phyloP scores from a whole-genome alignment of 2,329 filamentous ascomycete species.

The Phoma sp. region DNA sequence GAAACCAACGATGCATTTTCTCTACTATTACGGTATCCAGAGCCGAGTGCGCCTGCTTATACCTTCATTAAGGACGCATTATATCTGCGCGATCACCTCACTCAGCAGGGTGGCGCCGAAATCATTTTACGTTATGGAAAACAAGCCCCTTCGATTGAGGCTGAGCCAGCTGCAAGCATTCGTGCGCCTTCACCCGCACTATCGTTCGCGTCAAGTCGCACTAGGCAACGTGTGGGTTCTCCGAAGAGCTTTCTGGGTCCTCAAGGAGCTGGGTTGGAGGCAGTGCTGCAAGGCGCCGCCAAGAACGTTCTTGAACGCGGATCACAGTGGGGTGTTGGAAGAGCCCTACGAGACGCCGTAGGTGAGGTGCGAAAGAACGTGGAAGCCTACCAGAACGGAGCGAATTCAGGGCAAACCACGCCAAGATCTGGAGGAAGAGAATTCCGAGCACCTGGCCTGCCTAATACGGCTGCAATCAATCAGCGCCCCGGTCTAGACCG shows the following conservation, averaged over 20 bases:
- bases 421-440: conserved; percentile 46
- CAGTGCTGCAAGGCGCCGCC: conserved; percentile 76
- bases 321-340: conserved; percentile 80
- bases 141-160: conserved; percentile 44
- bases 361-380: conserved; percentile 81
- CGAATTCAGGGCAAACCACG: conserved; percentile 38
- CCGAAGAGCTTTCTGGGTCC: conserved; percentile 38
- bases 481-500: conserved; percentile 31
- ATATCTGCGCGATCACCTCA: conserved; percentile 72
- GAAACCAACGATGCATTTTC: conserved; percentile 89
- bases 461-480: conserved; percentile 26
- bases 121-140: conserved; percentile 76
- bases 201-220: conserved; percentile 32
- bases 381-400: conserved; percentile 64
- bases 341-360: conserved; percentile 80
- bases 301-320: conserved; percentile 76
- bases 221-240: conserved; percentile 38
- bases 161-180: conserved; percentile 36
- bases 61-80: conserved; percentile 88
- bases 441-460: conserved; percentile 40
- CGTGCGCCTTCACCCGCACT: conserved; percentile 38
- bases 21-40: conserved; percentile 82
- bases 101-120: conserved; percentile 66
- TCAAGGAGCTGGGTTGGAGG: conserved; percentile 64
- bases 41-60: conserved; percentile 70